Base-by-base conservation (phyloP, 2,329 filamentous ascomycete genomes). In the Ascochyta fabae region DNA sequence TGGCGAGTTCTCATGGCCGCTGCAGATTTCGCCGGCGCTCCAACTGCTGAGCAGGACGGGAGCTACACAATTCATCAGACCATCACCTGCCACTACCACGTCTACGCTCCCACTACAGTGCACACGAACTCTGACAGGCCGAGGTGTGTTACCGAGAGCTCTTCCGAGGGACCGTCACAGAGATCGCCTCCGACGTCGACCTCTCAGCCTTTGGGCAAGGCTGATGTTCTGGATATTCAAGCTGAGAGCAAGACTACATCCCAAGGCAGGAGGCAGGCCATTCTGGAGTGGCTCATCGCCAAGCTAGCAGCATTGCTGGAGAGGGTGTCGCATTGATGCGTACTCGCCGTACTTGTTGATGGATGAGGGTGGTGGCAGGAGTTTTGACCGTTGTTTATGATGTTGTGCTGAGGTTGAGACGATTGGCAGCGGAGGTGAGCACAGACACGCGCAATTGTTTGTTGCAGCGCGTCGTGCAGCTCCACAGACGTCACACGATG, bases 401-500 rank as follows among this genome's bases (percentile, higher is more conserved):
- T 31, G 12, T 31, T 31, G 27, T 4, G 27, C 3, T 15, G 29
- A 29, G 27, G 27, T 4, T 13, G 40, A n/a, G 16, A 27, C 29
- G 19, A 22, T 13, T 6, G 19, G 15, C n/a, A 15, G 22, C 66
- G 61, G 62, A 67, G 59, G 62, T 64, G 60, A 60, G 67, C 68
- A 68, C 67, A 53, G 68, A 64, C 67, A 36, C 56, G 53, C 56
- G 58, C 63, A 66, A 59, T 53, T 54, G 58, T 61, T 58, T 53
- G 53, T 58, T 41, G 54, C 56, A 44, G 52, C 48, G 27, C 44
- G 48, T 56, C 42, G 31, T 56, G 58, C 62, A 60, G 34, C 46
- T 58, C 39, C 48, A 47, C 62, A 59, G 48, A 58, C 64, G 53
- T 60, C 60, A 66, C 60, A 63, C 60, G 63, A 75, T 75, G 71